A percentile compares a stretch with the other conserved stretches of the same genome.
Conservation (phyloP, 1,139 yeast genomes). For the Pichia sp. region DNA sequence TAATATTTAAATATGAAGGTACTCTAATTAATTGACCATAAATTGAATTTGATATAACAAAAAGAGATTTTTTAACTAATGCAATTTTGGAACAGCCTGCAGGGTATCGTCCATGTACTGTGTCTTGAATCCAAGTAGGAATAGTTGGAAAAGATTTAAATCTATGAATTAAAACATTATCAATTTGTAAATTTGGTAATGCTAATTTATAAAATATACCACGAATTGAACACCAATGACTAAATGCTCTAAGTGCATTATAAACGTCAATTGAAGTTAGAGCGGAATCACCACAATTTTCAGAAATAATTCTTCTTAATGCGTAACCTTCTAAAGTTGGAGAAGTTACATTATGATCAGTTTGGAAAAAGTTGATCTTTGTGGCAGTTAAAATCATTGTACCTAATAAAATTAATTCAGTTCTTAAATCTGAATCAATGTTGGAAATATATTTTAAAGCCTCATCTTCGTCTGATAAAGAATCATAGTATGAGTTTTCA, state of each 20-base stretch:
- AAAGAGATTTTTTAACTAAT: constrained; percentile 37
- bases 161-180: constrained; percentile 29
- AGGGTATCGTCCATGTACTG: constrained; percentile 44
- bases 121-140: constrained; percentile 35
- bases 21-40: constrained; percentile 31
- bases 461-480: constrained; percentile 26
- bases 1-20: constrained; percentile 27
- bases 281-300: constrained; percentile 40
- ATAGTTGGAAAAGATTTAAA: constrained; percentile 43
- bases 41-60: constrained; percentile 26
- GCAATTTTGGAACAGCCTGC: constrained; percentile 50
- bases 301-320: constrained; percentile 37
- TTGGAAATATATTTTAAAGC: constrained; percentile 32
- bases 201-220: constrained; percentile 42
- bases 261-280: constrained; percentile 39
- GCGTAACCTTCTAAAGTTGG: constrained; percentile 42
- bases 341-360: constrained; percentile 46
- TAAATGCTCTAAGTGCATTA: constrained; percentile 47
- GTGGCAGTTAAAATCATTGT: constrained; percentile 41
- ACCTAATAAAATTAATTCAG: constrained; percentile 39
- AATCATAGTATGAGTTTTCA: constrained; percentile 34
- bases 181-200: constrained; percentile 37
- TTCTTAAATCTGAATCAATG: constrained; percentile 21
- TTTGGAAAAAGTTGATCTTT: constrained; percentile 49
- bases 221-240: constrained; percentile 52